A percentile compares a stretch with the other conserved stretches of the same genome.
phyloP scores from a whole-genome alignment of 441 rosid genomes.

The Euphorbia schlechtendalii region DNA sequence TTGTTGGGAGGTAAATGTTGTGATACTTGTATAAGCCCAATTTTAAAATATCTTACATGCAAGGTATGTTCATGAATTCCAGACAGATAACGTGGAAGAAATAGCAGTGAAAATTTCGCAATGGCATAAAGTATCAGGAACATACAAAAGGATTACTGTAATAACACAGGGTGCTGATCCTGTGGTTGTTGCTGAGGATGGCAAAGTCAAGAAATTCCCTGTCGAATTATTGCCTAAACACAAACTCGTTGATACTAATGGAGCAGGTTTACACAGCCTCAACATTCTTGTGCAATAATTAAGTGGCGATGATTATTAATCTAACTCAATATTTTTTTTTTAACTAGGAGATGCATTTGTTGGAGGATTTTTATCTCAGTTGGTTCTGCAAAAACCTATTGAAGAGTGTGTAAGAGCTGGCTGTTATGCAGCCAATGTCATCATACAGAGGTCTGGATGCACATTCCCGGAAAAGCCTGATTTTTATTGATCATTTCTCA shows the following conservation, averaged over 20 bases:
- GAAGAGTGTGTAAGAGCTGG: slow-evolving; percentile 83
- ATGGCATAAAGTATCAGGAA: slow-evolving; percentile 73
- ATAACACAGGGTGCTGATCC: slow-evolving; percentile 96
- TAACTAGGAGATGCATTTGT: slow-evolving; percentile 88
- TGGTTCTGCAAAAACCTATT: slow-evolving; percentile 66
- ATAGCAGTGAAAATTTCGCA: slow-evolving; percentile 83
- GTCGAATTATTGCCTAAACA: slow-evolving; percentile 72
- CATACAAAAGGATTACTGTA: slow-evolving; percentile 84
- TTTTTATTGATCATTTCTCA: slow-evolving; percentile 20
- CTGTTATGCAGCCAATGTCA: slow-evolving; percentile 68
- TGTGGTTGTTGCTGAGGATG: slow-evolving; percentile 87
- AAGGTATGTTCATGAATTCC: slow-evolving; percentile 1
- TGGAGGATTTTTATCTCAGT: slow-evolving; percentile 86
- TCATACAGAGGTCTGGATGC: slow-evolving; percentile 95
- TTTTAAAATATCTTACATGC: neutral
- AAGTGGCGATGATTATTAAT: no score
- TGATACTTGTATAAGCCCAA: neutral
- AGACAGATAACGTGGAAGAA: slow-evolving; percentile 88
- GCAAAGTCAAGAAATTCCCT: slow-evolving; percentile 69
- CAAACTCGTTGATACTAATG: slow-evolving; percentile 89
- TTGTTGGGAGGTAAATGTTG: slow-evolving; percentile 88
- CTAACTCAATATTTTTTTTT: neutral
- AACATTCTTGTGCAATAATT: no score
- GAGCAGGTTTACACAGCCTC: slow-evolving; percentile 90
- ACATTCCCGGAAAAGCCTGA: slow-evolving; percentile 64